Base-by-base conservation (phyloP, 140 eudicot species). In the Anethum foeniculum region DNA sequence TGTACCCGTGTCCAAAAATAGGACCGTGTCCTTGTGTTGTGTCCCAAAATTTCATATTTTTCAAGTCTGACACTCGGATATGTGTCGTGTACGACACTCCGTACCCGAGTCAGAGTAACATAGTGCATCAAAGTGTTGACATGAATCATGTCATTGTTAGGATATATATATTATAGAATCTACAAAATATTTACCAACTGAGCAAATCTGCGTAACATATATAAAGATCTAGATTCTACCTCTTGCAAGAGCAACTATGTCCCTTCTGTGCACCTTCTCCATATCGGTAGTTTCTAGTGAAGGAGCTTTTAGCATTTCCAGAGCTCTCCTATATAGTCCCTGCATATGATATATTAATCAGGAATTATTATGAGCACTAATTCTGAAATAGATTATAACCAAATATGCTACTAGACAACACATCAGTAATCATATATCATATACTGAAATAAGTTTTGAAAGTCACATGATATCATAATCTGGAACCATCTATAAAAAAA, bases 171-270 rank as follows among this genome's bases (percentile, higher is more conserved):
- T 38, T 12, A 34, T 28, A 67, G 6, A 19, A 27, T 3, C 14
- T 44, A 14, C 4, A 49, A 23, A 47, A 34, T 7, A 16, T 19
- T 56, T 56, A 56, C 27, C 12, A 56, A 23, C 64, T 56, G 64
- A 21, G 11, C 27, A 56, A 52, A 56, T 56, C 64, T 0, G 27
- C 64, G 7, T 21, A 56, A 56, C 27, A 67, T 48, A 82, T 8
- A 67, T 43, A 14, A 38, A 56, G 64, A 62, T 56, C 38, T 19
- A 79, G 83, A 83, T 16, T 73, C 72, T 89, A 95, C 98, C 99
- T 91, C 99, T 93, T 71, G 99, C 99, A 78, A 96, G 92, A 30
- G 99, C 93, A 77, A 93, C 85, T 60, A 93, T 90, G 75, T 93
- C 99, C 81, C 86, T 86, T 80, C 88, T 79, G 41, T 23, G 76